Conservation (phyloP, 2,329 filamentous ascomycete genomes). For the Macrophomina phaseolina region DNA sequence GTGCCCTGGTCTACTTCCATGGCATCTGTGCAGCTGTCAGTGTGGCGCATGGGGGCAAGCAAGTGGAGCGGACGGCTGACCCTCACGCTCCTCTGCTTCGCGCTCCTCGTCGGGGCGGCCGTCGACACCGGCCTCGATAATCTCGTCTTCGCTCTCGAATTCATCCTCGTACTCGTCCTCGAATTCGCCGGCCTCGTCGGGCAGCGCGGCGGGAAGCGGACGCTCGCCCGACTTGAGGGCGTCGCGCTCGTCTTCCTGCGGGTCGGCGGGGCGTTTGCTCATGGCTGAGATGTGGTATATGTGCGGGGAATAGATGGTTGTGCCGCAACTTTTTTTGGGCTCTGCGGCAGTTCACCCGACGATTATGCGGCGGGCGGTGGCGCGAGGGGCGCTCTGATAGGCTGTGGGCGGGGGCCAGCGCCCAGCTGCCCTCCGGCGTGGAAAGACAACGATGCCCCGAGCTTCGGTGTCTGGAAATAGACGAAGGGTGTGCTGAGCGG, state of each 20-base stretch:
- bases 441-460: too few relatives aligned
- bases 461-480: too few relatives aligned
- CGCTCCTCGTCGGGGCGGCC: conserved; percentile 90
- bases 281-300: conserved; percentile 47
- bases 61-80: conserved; percentile 44
- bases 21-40: conserved; percentile 58
- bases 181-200: conserved; percentile 70
- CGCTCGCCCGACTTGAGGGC: conserved; percentile 67
- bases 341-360: background rate
- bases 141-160: conserved; percentile 89
- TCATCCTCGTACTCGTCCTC: conserved; percentile 96
- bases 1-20: conserved; percentile 96
- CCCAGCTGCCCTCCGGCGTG: too few relatives aligned
- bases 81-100: conserved; percentile 83
- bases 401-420: background rate
- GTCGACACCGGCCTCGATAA: conserved; percentile 92
- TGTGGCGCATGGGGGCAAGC: background rate
- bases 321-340: conserved; percentile 28
- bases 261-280: conserved; percentile 66
- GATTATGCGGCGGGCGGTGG: conserved; percentile 4
- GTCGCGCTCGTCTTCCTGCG: conserved; percentile 54
- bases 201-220: conserved; percentile 54
- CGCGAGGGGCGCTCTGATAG: background rate
- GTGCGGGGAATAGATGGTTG: background rate
- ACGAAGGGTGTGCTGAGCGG: too few relatives aligned